These are phyloP conservation scores for Aspergillus coremiiformis DNA, from an alignment of 495 filamentous ascomycete genomes.

Conservation along the genomic window DNA sequence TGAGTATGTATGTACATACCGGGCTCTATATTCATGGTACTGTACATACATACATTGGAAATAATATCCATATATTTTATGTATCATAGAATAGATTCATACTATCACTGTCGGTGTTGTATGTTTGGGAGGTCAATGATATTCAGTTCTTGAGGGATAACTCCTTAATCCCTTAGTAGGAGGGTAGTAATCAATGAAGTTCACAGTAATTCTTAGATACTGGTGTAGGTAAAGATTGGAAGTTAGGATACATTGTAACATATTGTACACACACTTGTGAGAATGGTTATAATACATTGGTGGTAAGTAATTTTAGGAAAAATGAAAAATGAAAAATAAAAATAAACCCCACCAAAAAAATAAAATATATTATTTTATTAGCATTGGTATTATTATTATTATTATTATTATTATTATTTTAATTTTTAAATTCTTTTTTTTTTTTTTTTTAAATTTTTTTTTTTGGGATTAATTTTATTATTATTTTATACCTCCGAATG, in stretches of 20 bases:
- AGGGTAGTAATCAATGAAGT: no score
- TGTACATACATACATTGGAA: constrained; percentile 5
- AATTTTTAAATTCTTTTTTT: neutral
- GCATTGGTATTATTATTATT: constrained; percentile 1
- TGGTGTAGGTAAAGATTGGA: no score
- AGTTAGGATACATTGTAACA: no score
- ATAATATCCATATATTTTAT: no score
- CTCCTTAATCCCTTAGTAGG: no score
- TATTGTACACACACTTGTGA: no score
- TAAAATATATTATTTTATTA: constrained; percentile 1
- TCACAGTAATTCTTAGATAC: no score
- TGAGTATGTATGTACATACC: neutral
- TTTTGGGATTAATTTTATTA: neutral
- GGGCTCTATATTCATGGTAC: neutral
- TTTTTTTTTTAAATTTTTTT: constrained; percentile 2
- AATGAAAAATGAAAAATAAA: constrained; percentile 3
- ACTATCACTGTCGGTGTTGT: no score
- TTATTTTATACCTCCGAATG: constrained; percentile 27
- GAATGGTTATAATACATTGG: neutral
- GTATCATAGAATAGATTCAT: no score
- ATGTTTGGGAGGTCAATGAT: no score
- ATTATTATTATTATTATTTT: constrained; percentile 9
- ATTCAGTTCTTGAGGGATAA: no score
- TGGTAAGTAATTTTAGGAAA: neutral
- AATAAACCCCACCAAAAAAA: constrained; percentile 1